These are phyloP conservation scores for Neurospora africana DNA, from an alignment of 495 filamentous ascomycete species.

Conservation along the genomic window DNA sequence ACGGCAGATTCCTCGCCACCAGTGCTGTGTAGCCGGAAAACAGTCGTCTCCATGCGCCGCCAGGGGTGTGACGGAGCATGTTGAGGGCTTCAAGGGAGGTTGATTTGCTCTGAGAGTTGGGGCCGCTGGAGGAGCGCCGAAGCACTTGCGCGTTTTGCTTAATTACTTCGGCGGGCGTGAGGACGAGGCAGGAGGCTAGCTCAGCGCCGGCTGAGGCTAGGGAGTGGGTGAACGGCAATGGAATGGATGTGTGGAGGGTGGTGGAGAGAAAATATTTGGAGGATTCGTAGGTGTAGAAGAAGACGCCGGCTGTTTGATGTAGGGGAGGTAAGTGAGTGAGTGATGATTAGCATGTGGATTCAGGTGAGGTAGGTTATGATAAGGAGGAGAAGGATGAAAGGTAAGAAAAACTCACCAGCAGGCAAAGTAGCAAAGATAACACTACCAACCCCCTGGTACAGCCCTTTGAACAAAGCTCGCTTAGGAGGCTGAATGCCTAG, in stretches of 20 bases:
- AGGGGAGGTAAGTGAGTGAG: neutral
- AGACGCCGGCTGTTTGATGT: slow-evolving; percentile 54
- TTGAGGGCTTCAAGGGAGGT: slow-evolving; percentile 35
- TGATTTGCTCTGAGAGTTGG: slow-evolving; percentile 10
- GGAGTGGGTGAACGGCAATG: slow-evolving; percentile 55
- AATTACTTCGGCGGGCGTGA: slow-evolving; percentile 82
- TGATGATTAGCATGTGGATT: neutral
- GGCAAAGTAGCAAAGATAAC: slow-evolving; percentile 82
- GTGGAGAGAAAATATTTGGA: slow-evolving; percentile 45
- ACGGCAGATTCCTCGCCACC: slow-evolving; percentile 70
- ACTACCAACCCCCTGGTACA: slow-evolving; percentile 85
- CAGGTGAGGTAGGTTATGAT: neutral
- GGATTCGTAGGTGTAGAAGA: slow-evolving; percentile 84
- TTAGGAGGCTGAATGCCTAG: slow-evolving; percentile 39
- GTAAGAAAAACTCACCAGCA: slow-evolving; percentile 45
- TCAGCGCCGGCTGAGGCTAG: slow-evolving; percentile 65
- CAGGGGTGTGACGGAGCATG: slow-evolving; percentile 21
- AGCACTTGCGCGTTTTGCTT: slow-evolving; percentile 88
- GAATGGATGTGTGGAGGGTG: slow-evolving; percentile 32
- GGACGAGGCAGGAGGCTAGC: slow-evolving; percentile 69
- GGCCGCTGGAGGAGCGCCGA: slow-evolving; percentile 8
- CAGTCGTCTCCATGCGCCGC: slow-evolving; percentile 29
- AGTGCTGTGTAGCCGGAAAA: slow-evolving; percentile 76
- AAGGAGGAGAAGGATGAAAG: neutral
- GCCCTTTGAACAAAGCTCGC: slow-evolving; percentile 50